Percentiles rank a stretch among this genome's conserved stretches.
Evolutionary conservation across 768 basidiomycete species (phyloP).

Genomic region (Collybiopsis luxurians): DNA sequence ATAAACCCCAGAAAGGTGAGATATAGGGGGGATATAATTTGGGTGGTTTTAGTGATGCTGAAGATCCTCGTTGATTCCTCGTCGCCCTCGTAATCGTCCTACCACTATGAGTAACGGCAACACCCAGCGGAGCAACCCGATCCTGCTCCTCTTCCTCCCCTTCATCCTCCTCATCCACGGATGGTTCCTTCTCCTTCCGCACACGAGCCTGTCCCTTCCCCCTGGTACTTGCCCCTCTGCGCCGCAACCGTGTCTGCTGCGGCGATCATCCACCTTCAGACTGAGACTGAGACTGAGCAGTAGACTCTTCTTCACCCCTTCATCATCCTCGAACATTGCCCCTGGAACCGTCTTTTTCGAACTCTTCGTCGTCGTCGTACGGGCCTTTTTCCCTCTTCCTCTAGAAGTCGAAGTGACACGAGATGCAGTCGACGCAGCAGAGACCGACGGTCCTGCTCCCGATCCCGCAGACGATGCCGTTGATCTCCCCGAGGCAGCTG

Average conservation of each 20-base stretch:
- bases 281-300: too few species aligned
- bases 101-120: neutral
- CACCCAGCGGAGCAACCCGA: neutral
- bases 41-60: neutral
- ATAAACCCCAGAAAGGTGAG: too few species aligned
- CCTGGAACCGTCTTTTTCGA: constrained; percentile 3
- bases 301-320: neutral
- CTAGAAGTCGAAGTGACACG: neutral
- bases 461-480: neutral
- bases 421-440: neutral
- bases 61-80: neutral
- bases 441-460: neutral
- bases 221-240: too few species aligned
- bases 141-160: neutral
- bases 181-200: too few species aligned
- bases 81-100: neutral
- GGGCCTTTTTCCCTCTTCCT: neutral
- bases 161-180: neutral
- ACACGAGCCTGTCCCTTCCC: too few species aligned
- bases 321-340: constrained; percentile 3
- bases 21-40: too few species aligned
- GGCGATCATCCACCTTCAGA: too few species aligned
- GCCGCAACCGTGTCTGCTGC: too few species aligned
- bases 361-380: neutral
- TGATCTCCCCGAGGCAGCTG: too few species aligned